These are phyloP conservation scores for Chiua virens DNA, from an alignment of 768 basidiomycete genomes.

Conservation along the genomic window DNA sequence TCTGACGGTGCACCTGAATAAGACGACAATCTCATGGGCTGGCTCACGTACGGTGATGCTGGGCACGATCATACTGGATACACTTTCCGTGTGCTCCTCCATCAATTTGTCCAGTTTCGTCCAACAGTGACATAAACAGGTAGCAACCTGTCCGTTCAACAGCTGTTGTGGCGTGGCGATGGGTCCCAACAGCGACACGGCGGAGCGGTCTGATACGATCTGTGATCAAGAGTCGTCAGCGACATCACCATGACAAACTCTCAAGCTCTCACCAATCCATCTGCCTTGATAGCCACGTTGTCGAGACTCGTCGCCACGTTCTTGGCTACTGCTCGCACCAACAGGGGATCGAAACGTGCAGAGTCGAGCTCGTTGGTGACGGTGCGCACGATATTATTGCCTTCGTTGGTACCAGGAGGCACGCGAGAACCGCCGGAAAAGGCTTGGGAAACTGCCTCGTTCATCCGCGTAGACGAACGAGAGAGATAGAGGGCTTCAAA, in stretches of 20 bases:
- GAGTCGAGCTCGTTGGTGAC: constrained; percentile 78
- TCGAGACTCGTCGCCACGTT: constrained; percentile 70
- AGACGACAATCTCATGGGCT: background rate
- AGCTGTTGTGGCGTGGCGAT: constrained; percentile 76
- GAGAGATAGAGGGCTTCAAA: constrained; percentile 91
- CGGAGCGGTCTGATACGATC: constrained; percentile 71
- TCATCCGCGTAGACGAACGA: constrained; percentile 78
- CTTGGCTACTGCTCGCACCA: constrained; percentile 78
- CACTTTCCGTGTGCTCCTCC: constrained; percentile 33
- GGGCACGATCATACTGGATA: constrained; percentile 54
- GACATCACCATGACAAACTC: background rate
- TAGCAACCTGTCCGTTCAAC: constrained; percentile 75
- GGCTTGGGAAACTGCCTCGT: constrained; percentile 75
- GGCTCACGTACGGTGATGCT: constrained; percentile 53
- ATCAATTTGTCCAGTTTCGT: constrained; percentile 23
- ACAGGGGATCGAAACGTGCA: constrained; percentile 67
- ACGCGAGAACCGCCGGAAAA: constrained; percentile 69
- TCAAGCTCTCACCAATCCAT: constrained; percentile 58
- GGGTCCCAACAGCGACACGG: constrained; percentile 73
- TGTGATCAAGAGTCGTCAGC: constrained; percentile 27
- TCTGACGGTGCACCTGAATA: constrained; percentile 11
- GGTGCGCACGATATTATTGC: constrained; percentile 69
- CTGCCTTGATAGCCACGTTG: constrained; percentile 59
- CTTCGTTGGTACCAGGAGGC: constrained; percentile 76
- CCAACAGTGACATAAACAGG: constrained; percentile 48